Conservation (phyloP, 2,329 filamentous ascomycete species). For the Fusarium caatingaense region DNA sequence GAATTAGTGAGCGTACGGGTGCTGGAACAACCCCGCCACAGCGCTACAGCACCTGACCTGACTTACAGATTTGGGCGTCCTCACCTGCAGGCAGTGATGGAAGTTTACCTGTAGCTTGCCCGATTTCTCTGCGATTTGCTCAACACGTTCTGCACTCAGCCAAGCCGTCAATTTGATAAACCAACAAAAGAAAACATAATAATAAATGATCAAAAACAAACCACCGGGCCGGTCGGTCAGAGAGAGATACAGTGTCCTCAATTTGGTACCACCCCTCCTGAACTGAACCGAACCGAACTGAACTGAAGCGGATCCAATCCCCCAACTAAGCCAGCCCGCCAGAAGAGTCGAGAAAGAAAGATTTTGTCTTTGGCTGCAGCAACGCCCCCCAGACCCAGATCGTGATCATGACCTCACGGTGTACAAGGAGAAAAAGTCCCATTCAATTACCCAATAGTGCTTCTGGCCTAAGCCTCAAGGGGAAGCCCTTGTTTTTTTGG, state of each 20-base stretch:
- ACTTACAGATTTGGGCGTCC: neutral
- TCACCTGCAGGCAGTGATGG: neutral
- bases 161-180: neutral
- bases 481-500: constrained; percentile 42
- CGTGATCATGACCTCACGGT: constrained; percentile 51
- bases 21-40: constrained; percentile 4
- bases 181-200: constrained; percentile 3
- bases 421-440: constrained; percentile 39
- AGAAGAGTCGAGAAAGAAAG: constrained; percentile 46
- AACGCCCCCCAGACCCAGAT: constrained; percentile 38
- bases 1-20: neutral
- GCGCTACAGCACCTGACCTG: constrained; percentile 8
- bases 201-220: neutral
- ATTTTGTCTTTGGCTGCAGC: constrained; percentile 16
- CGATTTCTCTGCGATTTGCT: neutral
- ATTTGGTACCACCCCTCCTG: constrained; percentile 37
- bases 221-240: constrained; percentile 43
- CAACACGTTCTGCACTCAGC: neutral
- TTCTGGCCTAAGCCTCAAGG: constrained; percentile 45
- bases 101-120: neutral
- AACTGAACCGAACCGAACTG: neutral
- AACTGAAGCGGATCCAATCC: constrained; percentile 25
- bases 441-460: constrained; percentile 51
- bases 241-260: constrained; percentile 7
- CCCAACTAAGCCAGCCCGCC: constrained; percentile 40